Evolutionary conservation across 2,329 filamentous ascomycete genomes (phyloP).

Genomic region (Aaosphaeria arxii): DNA sequence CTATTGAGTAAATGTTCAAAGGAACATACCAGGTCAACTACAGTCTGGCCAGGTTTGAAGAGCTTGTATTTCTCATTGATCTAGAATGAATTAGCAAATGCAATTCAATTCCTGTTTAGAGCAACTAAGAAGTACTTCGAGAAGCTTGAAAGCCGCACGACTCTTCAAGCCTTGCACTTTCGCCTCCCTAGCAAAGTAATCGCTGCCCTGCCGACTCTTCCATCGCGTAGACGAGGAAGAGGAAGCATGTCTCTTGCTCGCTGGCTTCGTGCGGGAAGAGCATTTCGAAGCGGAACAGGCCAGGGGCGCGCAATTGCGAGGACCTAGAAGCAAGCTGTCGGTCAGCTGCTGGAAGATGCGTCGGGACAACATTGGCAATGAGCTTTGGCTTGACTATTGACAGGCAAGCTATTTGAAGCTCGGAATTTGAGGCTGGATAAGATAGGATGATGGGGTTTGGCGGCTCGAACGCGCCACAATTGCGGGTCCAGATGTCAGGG

Average conservation of each 20-base stretch:
- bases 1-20: neutral
- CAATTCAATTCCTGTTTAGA: neutral
- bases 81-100: constrained; percentile 43
- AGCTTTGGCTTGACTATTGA: too few relatives aligned
- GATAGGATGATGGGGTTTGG: too few relatives aligned
- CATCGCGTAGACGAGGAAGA: constrained; percentile 69
- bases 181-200: constrained; percentile 71
- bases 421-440: too few relatives aligned
- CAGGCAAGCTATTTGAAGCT: too few relatives aligned
- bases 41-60: constrained; percentile 76
- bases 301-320: neutral
- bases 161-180: constrained; percentile 80
- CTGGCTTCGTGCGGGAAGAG: constrained; percentile 3
- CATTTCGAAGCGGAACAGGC: constrained; percentile 15
- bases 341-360: constrained; percentile 35
- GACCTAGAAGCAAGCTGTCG: constrained; percentile 28
- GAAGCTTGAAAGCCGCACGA: constrained; percentile 86
- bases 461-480: too few relatives aligned
- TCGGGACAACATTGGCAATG: constrained; percentile 33
- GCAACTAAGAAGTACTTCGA: constrained; percentile 61
- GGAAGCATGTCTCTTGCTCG: constrained; percentile 18
- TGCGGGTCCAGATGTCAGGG: too few relatives aligned
- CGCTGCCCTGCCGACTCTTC: constrained; percentile 74
- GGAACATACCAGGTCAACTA: constrained; percentile 75
- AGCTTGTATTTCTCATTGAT: constrained; percentile 79